A percentile compares a stretch with the other conserved stretches of the same genome.
Conservation (phyloP, 345 rosid genomes). For the Camelina laxa region DNA sequence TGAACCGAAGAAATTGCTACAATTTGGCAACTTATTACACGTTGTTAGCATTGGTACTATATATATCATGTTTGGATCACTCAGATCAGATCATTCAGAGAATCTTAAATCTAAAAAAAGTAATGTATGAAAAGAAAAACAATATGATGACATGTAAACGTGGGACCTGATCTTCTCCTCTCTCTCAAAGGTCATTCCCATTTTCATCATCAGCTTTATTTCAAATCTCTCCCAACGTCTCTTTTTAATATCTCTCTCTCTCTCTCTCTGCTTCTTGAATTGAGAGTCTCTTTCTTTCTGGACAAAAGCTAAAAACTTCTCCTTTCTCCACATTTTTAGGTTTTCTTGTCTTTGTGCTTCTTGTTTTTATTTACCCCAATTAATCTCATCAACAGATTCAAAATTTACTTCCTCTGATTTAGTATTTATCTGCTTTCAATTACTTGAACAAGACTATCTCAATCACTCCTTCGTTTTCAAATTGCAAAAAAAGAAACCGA, state of each 20-base stretch:
- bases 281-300: constrained; percentile 16
- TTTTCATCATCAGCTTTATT: constrained; percentile 38
- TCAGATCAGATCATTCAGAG: constrained; percentile 24
- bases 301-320: constrained; percentile 18
- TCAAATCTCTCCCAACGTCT: constrained; percentile 45
- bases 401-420: neutral
- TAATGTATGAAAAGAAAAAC: neutral
- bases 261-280: constrained; percentile 21
- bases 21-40: neutral
- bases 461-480: constrained; percentile 3
- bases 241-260: constrained; percentile 1
- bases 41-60: neutral
- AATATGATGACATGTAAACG: constrained; percentile 18
- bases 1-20: neutral
- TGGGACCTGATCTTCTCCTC: constrained; percentile 25
- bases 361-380: constrained; percentile 28
- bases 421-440: neutral
- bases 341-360: constrained; percentile 33
- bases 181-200: neutral
- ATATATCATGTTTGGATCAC: constrained; percentile 1
- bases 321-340: constrained; percentile 35
- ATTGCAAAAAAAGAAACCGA: constrained; percentile 25
- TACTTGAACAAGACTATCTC: neutral
- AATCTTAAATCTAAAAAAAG: constrained; percentile 20
- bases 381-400: constrained; percentile 3